Evolutionary conservation across 2,329 filamentous ascomycete species (phyloP).

Genomic region (Colletotrichum sp.): DNA sequence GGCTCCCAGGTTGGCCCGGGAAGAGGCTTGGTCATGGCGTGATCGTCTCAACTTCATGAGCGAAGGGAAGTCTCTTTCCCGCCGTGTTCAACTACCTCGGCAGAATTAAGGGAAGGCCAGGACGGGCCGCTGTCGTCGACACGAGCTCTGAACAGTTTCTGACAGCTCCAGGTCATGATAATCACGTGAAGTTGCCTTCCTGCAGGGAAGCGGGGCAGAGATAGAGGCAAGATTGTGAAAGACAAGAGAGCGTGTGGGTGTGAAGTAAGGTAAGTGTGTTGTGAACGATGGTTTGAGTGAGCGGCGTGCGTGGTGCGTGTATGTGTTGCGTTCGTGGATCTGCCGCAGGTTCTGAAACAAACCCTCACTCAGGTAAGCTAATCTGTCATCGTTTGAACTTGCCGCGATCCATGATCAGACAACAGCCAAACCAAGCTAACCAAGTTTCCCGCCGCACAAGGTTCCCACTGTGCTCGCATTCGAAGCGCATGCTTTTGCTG

Average conservation of each 20-base stretch:
- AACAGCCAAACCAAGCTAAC: neutral
- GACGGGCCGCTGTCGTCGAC: neutral
- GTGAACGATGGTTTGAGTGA: neutral
- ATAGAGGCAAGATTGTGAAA: neutral
- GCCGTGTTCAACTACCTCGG: neutral
- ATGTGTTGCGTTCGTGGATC: conserved; percentile 1
- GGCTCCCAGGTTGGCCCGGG: neutral
- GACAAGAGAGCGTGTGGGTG: neutral
- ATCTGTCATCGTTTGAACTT: conserved; percentile 17
- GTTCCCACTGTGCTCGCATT: conserved; percentile 1
- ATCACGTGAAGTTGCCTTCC: neutral
- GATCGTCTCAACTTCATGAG: conserved; percentile 10
- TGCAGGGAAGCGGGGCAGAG: neutral
- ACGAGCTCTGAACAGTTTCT: neutral
- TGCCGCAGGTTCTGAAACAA: conserved; percentile 17
- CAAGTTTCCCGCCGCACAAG: neutral
- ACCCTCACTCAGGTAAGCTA: conserved; percentile 1
- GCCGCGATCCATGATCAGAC: conserved; percentile 4
- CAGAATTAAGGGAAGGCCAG: neutral
- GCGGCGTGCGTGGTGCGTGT: neutral
- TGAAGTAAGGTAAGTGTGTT: neutral
- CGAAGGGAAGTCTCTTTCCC: neutral
- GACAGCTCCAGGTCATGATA: neutral
- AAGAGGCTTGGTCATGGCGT: neutral
- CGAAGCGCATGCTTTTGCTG: neutral